phyloP scores from a whole-genome alignment of 2,329 filamentous ascomycete species.

The Alternaria ventricosa region DNA sequence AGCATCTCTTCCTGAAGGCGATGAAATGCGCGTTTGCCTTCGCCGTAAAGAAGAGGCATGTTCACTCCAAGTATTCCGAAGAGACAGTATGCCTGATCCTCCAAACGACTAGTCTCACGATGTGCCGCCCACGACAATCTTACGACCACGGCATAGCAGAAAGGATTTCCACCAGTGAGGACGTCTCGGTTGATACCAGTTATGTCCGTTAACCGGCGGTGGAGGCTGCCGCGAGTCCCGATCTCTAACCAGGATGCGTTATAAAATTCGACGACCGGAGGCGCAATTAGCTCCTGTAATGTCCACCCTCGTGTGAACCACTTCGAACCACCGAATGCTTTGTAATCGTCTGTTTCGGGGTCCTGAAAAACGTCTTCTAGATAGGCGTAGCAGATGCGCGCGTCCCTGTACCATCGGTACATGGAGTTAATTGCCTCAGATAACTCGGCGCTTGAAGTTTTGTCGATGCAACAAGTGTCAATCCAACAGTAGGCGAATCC shows the following conservation, averaged over 20 bases:
- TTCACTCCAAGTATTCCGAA: background rate
- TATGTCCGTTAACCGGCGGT: fast-evolving
- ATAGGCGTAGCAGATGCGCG: background rate
- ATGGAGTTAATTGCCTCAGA: background rate
- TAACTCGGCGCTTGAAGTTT: background rate
- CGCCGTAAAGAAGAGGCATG: background rate
- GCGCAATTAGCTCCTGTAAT: background rate
- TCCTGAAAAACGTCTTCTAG: background rate
- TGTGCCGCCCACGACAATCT: background rate
- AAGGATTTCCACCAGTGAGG: background rate
- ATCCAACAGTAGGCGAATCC: background rate
- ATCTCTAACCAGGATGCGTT: background rate
- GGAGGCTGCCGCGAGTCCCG: background rate
- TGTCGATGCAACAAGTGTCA: background rate
- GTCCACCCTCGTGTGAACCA: background rate
- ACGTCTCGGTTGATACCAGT: background rate
- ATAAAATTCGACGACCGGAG: background rate
- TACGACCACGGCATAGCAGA: background rate
- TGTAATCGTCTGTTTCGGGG: background rate
- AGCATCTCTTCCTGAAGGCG: background rate
- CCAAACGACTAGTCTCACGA: background rate
- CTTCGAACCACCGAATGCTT: background rate
- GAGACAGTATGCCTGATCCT: background rate
- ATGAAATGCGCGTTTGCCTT: background rate
- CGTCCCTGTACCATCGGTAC: background rate